These are phyloP conservation scores for Cymbidium sinense DNA, from an alignment of 106 monocot genomes.

Conservation along the genomic window DNA sequence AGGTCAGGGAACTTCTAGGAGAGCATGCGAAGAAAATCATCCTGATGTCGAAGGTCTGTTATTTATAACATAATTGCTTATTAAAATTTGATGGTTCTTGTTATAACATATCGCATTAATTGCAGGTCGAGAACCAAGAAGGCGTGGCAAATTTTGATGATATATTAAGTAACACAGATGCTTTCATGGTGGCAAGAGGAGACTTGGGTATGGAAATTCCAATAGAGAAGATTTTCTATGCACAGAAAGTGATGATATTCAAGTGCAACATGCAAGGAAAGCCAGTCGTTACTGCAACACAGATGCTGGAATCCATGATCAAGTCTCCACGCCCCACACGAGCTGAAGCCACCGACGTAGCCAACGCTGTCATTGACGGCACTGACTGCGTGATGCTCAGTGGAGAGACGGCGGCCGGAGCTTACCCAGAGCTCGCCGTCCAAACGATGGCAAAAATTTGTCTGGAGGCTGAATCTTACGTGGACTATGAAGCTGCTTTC, in stretches of 20 bases:
- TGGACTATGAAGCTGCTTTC: slow-evolving; percentile 33
- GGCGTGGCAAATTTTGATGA: slow-evolving; percentile 35
- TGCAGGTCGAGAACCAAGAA: slow-evolving; percentile 40
- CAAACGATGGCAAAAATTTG: slow-evolving; percentile 50
- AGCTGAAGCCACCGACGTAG: slow-evolving; percentile 25
- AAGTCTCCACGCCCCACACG: slow-evolving; percentile 34
- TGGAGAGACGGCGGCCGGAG: slow-evolving; percentile 48
- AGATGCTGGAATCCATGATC: slow-evolving; percentile 37
- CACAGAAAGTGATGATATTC: slow-evolving; percentile 33
- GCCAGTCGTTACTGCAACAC: slow-evolving; percentile 31
- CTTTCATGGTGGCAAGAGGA: slow-evolving; percentile 55
- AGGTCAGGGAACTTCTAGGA: slow-evolving; percentile 35
- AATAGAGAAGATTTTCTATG: slow-evolving; percentile 54
- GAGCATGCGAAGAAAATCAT: slow-evolving; percentile 31
- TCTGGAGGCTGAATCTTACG: slow-evolving; percentile 33
- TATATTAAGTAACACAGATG: slow-evolving; percentile 40
- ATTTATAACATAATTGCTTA: neutral
- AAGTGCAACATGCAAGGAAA: slow-evolving; percentile 37
- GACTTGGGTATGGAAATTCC: slow-evolving; percentile 59
- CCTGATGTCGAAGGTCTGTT: slow-evolving; percentile 44
- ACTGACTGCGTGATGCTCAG: slow-evolving; percentile 30
- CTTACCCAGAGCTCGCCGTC: slow-evolving; percentile 49
- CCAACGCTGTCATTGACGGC: slow-evolving; percentile 17
- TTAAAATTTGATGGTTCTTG: too few relatives aligned
- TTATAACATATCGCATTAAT: too few relatives aligned